phyloP scores from a whole-genome alignment of 306 rosid genomes.

The Corylus heterophylla region DNA sequence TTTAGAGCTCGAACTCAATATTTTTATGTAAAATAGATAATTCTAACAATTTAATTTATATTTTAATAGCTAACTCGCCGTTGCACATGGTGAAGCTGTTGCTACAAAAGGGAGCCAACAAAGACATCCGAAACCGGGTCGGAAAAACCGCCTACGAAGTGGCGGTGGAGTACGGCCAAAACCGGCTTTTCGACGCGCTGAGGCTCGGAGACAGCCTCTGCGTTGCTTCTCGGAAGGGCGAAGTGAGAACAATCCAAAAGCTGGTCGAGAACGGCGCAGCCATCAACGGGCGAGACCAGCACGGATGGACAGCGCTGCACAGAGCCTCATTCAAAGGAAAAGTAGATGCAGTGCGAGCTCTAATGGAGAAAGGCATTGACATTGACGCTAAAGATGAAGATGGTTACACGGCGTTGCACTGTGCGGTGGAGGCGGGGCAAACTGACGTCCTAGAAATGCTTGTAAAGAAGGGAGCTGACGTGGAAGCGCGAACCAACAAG shows the following conservation, averaged over 20 bases:
- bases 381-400: conserved; percentile 69
- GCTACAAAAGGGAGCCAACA: conserved; percentile 67
- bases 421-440: conserved; percentile 71
- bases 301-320: conserved; percentile 84
- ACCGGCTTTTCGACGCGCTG: conserved; percentile 57
- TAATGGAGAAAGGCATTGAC: conserved; percentile 67
- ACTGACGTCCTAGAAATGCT: conserved; percentile 59
- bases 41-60: too few species aligned
- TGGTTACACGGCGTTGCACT: conserved; percentile 81
- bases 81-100: conserved; percentile 73
- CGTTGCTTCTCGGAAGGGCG: conserved; percentile 64
- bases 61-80: conserved; percentile 47
- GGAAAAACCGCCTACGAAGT: conserved; percentile 66
- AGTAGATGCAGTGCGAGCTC: conserved; percentile 37
- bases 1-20: too few species aligned
- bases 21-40: too few species aligned
- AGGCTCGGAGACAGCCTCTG: conserved; percentile 66
- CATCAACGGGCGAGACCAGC: conserved; percentile 66
- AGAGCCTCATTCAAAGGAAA: conserved; percentile 76
- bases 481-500: conserved; percentile 63
- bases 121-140: conserved; percentile 49
- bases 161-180: conserved; percentile 60
- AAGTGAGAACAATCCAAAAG: conserved; percentile 54
- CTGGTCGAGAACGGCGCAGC: conserved; percentile 58
- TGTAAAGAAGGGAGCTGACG: conserved; percentile 75